phyloP scores from a whole-genome alignment of 2,329 filamentous ascomycete genomes.

The Fusarium sp. region DNA sequence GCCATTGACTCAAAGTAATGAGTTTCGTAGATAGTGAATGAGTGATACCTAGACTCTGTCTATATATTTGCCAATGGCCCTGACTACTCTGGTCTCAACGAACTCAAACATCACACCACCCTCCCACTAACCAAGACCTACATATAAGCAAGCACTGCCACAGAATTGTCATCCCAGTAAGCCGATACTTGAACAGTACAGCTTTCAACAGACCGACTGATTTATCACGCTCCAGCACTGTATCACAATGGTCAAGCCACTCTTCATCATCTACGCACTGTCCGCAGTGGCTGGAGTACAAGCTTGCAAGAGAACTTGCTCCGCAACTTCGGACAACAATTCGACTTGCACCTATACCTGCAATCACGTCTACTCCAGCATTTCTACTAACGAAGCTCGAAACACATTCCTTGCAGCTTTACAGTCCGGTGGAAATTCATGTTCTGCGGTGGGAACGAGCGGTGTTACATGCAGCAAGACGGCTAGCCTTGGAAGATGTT shows the following conservation, averaged over 20 bases:
- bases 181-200: too few species aligned
- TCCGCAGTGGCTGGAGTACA: background rate
- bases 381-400: background rate
- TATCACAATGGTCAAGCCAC: background rate
- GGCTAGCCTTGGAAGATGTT: conserved; percentile 8
- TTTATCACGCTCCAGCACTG: rapidly evolving
- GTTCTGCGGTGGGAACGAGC: background rate
- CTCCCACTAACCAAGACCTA: too few species aligned
- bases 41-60: too few species aligned
- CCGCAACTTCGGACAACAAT: background rate
- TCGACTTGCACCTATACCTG: conserved; percentile 5
- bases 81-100: too few species aligned
- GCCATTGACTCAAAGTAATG: too few species aligned
- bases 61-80: too few species aligned
- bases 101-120: too few species aligned
- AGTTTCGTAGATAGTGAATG: too few species aligned
- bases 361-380: background rate
- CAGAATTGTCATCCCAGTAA: too few species aligned
- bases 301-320: conserved; percentile 6
- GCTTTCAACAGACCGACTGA: too few species aligned
- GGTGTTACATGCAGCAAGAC: conserved; percentile 4
- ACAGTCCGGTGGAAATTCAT: background rate
- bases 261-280: background rate
- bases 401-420: conserved; percentile 2
- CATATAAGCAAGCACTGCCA: too few species aligned